These are phyloP conservation scores for Plasmodium ovale DNA, from an alignment of 169 alveolate genomes.

Conservation along the genomic window DNA sequence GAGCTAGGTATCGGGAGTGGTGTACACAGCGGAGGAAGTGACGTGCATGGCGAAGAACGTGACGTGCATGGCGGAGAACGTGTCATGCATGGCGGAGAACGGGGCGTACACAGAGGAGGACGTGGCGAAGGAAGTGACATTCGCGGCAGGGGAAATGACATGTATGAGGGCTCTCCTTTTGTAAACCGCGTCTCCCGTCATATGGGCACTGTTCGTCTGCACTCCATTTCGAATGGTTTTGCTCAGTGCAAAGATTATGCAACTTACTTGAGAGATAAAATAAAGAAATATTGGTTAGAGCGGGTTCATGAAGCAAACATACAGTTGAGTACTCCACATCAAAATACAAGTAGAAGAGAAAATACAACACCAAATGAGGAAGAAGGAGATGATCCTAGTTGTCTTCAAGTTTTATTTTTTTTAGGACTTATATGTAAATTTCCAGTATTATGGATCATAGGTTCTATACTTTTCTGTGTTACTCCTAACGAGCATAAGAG, in stretches of 20 bases:
- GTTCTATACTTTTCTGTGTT: conserved; percentile 55
- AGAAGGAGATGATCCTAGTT: conserved; percentile 72
- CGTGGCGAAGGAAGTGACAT: no score
- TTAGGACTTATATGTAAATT: conserved; percentile 63
- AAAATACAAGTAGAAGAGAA: conserved; percentile 2
- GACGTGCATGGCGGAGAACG: neutral
- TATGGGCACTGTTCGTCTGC: no score
- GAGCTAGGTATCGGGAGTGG: no score
- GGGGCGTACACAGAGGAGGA: neutral
- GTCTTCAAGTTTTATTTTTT: conserved; percentile 55
- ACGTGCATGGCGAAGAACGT: no score
- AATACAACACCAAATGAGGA: conserved; percentile 9
- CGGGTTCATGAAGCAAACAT: conserved; percentile 67
- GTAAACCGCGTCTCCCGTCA: no score
- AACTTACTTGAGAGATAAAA: conserved; percentile 52
- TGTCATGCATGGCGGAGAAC: neutral
- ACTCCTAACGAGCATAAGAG: conserved; percentile 62
- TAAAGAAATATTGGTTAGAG: conserved; percentile 60
- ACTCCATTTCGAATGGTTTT: no score
- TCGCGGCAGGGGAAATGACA: no score
- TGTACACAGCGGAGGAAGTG: neutral
- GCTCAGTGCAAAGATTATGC: neutral
- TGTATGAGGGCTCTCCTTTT: no score
- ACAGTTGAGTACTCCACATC: conserved; percentile 52
- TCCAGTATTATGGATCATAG: conserved; percentile 73